These are phyloP conservation scores for Ramularia endophylla DNA, from an alignment of 2,329 filamentous ascomycete genomes.

Conservation along the genomic window DNA sequence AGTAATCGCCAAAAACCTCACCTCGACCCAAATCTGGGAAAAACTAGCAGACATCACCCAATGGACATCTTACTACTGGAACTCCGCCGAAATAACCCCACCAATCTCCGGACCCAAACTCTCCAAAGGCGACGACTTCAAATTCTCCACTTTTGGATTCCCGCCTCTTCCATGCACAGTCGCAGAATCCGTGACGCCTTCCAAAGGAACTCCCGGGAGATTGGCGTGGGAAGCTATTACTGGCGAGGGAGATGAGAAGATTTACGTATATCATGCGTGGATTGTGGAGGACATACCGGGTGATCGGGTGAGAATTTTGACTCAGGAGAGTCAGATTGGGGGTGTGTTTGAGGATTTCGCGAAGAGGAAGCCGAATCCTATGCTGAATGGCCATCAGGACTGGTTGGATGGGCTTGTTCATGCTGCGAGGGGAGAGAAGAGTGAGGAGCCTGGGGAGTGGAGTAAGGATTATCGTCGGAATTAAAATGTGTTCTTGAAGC, in stretches of 20 bases:
- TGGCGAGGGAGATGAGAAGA: conserved; percentile 18
- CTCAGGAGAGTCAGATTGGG: conserved; percentile 34
- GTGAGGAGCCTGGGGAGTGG: conserved; percentile 3
- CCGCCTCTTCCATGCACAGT: conserved; percentile 26
- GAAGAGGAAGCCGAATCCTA: conserved; percentile 29
- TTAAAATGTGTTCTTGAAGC: no score
- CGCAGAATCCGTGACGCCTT: conserved; percentile 21
- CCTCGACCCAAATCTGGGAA: conserved; percentile 29
- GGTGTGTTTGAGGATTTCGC: conserved; percentile 24
- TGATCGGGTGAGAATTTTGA: conserved; percentile 30
- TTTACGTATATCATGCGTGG: conserved; percentile 35
- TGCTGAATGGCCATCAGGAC: conserved; percentile 35
- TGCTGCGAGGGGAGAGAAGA: conserved; percentile 18
- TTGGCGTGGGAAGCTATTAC: conserved; percentile 21
- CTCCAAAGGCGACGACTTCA: conserved; percentile 27
- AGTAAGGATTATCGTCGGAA: no score
- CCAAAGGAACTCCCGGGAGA: conserved; percentile 9
- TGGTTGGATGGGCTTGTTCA: conserved; percentile 33
- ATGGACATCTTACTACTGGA: conserved; percentile 32
- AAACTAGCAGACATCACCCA: conserved; percentile 29
- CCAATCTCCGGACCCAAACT: conserved; percentile 23
- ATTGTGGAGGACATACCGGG: conserved; percentile 30
- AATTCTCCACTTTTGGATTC: conserved; percentile 34
- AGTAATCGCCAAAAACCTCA: conserved; percentile 25
- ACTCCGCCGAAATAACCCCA: conserved; percentile 27